A percentile compares a stretch with the other conserved stretches of the same genome.
These are phyloP conservation scores for Candida ascalaphidarum DNA, from an alignment of 805 yeast species.

Conservation along the genomic window DNA sequence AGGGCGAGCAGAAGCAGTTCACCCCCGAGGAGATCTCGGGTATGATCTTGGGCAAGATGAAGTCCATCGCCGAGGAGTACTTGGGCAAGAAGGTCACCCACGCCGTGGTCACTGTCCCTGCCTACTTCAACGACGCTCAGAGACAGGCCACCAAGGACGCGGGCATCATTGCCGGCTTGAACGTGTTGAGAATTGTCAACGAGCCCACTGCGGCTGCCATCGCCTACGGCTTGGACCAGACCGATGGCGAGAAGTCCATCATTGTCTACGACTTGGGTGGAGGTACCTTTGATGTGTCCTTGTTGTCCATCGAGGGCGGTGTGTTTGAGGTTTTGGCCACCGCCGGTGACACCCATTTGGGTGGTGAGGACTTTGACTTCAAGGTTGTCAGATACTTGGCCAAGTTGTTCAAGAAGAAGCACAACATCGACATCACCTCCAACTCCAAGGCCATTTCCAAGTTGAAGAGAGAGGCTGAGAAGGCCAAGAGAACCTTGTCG, in stretches of 20 bases:
- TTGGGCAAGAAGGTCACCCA: constrained; percentile 68
- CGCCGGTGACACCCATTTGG: constrained; percentile 44
- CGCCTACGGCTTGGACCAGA: constrained; percentile 24
- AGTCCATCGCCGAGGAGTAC: constrained; percentile 70
- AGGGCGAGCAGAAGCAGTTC: constrained; percentile 79
- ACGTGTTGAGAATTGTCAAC: constrained; percentile 80
- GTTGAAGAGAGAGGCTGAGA: constrained; percentile 41
- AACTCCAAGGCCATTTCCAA: constrained; percentile 36
- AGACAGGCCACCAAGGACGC: constrained; percentile 94
- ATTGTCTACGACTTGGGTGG: constrained; percentile 44
- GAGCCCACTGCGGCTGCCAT: constrained; percentile 52
- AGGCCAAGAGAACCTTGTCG: constrained; percentile 41
- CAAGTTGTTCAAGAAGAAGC: constrained; percentile 37
- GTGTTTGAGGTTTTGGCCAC: constrained; percentile 41
- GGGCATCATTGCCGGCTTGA: constrained; percentile 85
- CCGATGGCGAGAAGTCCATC: constrained; percentile 33
- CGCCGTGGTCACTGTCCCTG: constrained; percentile 91
- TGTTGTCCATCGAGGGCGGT: constrained; percentile 37
- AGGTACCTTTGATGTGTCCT: constrained; percentile 32
- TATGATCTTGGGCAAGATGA: constrained; percentile 84
- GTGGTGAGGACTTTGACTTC: constrained; percentile 43
- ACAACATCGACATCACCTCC: constrained; percentile 30
- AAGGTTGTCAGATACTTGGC: constrained; percentile 35
- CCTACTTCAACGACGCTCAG: constrained; percentile 89
- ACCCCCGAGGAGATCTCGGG: constrained; percentile 94